Base-by-base conservation (phyloP, 768 basidiomycete genomes). In the Leccinum olivaceopallidum region DNA sequence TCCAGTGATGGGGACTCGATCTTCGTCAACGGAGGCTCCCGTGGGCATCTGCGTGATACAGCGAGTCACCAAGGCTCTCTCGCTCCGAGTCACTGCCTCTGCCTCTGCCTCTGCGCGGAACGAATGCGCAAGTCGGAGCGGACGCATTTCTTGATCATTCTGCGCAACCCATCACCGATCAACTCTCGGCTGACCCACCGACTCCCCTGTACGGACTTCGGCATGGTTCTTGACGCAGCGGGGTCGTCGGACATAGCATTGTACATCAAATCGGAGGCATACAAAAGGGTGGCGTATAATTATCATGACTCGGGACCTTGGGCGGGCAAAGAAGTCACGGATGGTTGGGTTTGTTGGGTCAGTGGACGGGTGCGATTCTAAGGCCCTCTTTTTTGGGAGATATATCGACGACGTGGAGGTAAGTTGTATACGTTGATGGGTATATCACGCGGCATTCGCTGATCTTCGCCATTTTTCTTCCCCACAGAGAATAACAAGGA, bases 111-210 rank as follows among this genome's bases (percentile, higher is more conserved):
- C 87, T 4, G 77, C 69, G 1, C 82, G 79, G 69, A 90, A 89
- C 61, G 81, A 83, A 50, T 90, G 39, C 81, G 79, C 10, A 64
- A 65, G 65, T 86, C 36, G 90, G 91, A 24, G 90, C 86, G 4
- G 90, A 91, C 55, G 80, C 81, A 79, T 84, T 89, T 65, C 77
- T 88, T 20, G 86, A 89, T 68, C 89, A 90, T 60, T 84, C 82
- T 1, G 76, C 78, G 37, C 70, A 67, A 9, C 82, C 85, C 3
- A 66, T 90, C 4, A 75, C 77, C 53, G 69, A 80, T 65, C 76
- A 80, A 59, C 76, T 90, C 5, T 56, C 64, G 5, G 63, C 76
- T 4, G 74, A 81, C 55, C 78, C 81, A 0, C 84, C 83, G 2
- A 67, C 77, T 0, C 77, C 80, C 0, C 83, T 80, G 61, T 30